phyloP scores from a whole-genome alignment of 306 rosid species.

The Vigna trinervia region DNA sequence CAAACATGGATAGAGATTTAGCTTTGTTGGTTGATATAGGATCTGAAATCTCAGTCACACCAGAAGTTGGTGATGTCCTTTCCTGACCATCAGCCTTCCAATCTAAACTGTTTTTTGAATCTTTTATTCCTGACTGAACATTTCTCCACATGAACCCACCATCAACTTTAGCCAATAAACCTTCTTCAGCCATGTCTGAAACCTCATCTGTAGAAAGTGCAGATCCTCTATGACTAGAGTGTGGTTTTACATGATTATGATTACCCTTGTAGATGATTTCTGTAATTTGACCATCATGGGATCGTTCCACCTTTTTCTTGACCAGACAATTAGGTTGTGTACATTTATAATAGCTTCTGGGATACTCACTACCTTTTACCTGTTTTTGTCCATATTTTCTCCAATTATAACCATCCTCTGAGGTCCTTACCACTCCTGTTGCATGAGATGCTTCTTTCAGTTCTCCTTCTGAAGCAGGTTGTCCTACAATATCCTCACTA shows the following conservation, averaged over 20 bases:
- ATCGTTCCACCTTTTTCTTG: constrained; percentile 93
- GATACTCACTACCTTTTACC: constrained; percentile 94
- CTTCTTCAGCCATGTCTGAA: constrained; percentile 60
- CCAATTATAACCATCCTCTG: constrained; percentile 94
- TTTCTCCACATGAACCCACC: constrained; percentile 61
- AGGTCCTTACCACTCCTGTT: constrained; percentile 55
- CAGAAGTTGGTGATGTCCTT: constrained; percentile 69
- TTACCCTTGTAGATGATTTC: constrained; percentile 84
- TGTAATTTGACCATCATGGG: constrained; percentile 88
- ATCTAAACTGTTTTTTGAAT: constrained; percentile 49
- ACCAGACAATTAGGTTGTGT: constrained; percentile 78
- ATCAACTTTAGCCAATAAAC: constrained; percentile 53
- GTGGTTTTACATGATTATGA: constrained; percentile 82
- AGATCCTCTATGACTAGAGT: constrained; percentile 61
- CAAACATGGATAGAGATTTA: constrained; percentile 53
- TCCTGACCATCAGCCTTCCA: constrained; percentile 69
- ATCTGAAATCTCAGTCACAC: constrained; percentile 64
- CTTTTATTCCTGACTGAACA: constrained; percentile 54
- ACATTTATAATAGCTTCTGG: constrained; percentile 92
- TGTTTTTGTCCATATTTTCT: constrained; percentile 96
- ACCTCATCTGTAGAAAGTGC: constrained; percentile 57
- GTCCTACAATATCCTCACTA: constrained; percentile 46
- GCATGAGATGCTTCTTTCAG: constrained; percentile 54
- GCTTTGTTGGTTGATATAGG: constrained; percentile 56
- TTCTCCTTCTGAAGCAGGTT: constrained; percentile 55